Percentiles rank a stretch among this genome's conserved stretches.
These are phyloP conservation scores for Arctium minus DNA, from an alignment of 129 eudicot genomes.

Conservation along the genomic window DNA sequence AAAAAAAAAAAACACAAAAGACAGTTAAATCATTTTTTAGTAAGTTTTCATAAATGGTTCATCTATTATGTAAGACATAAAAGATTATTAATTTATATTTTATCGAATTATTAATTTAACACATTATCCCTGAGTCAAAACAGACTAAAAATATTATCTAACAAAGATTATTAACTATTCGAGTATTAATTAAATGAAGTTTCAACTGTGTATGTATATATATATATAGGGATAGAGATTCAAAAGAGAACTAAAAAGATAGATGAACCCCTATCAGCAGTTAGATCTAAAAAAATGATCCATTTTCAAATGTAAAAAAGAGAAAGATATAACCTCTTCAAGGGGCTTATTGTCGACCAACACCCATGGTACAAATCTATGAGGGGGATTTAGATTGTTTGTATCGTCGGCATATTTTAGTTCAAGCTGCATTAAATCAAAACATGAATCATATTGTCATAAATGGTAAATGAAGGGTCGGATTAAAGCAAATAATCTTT, in stretches of 20 bases:
- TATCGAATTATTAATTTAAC: too few species aligned
- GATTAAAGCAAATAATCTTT: too few species aligned
- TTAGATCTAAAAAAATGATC: too few species aligned
- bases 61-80: too few species aligned
- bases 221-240: neutral
- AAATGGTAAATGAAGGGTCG: neutral
- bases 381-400: constrained; percentile 63
- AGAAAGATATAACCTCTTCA: constrained; percentile 40
- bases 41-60: too few species aligned
- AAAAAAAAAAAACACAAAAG: too few species aligned
- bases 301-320: neutral
- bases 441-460: neutral
- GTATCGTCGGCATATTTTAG: constrained; percentile 61
- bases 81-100: too few species aligned
- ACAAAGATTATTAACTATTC: neutral
- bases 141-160: neutral
- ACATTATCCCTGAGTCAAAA: neutral
- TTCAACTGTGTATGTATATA: too few species aligned
- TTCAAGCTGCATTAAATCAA: constrained; percentile 59
- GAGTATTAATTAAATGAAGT: neutral
- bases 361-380: constrained; percentile 92
- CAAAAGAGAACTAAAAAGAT: neutral
- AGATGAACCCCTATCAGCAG: too few species aligned
- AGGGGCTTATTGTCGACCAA: constrained; percentile 66
- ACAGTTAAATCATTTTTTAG: too few species aligned